Evolutionary conservation across 805 yeast species (phyloP).

Genomic region (Nakazawaea laoshanensis): DNA sequence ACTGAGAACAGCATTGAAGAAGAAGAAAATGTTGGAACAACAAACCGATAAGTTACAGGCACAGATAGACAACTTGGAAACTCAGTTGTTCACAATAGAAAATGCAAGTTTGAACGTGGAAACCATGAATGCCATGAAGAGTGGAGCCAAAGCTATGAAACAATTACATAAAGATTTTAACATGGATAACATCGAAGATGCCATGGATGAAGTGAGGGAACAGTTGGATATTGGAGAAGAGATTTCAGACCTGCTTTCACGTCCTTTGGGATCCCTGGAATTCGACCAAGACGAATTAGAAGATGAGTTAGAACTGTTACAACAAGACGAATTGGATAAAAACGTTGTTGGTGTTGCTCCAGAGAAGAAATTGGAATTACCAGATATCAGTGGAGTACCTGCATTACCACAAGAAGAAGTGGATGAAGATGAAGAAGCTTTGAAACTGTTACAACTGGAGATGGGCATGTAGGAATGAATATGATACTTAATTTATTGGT

Average conservation of each 20-base stretch:
- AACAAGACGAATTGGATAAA: slow-evolving; percentile 69
- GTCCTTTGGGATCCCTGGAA: slow-evolving; percentile 78
- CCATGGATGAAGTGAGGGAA: slow-evolving; percentile 97
- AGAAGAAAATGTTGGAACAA: slow-evolving; percentile 74
- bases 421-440: slow-evolving; percentile 74
- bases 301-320: slow-evolving; percentile 83
- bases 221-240: slow-evolving; percentile 94
- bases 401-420: slow-evolving; percentile 36
- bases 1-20: slow-evolving; percentile 82
- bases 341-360: slow-evolving; percentile 40
- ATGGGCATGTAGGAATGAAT: slow-evolving; percentile 53
- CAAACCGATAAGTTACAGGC: slow-evolving; percentile 75
- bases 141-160: slow-evolving; percentile 95
- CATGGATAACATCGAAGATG: slow-evolving; percentile 92
- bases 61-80: slow-evolving; percentile 84
- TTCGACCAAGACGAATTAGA: slow-evolving; percentile 90
- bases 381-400: slow-evolving; percentile 39
- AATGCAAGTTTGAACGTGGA: slow-evolving; percentile 93
- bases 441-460: slow-evolving; percentile 75
- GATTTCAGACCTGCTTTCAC: slow-evolving; percentile 89
- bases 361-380: slow-evolving; percentile 35
- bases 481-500: background rate
- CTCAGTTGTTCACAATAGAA: slow-evolving; percentile 85
- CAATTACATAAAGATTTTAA: slow-evolving; percentile 91
- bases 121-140: slow-evolving; percentile 98